Conservation (phyloP, 768 basidiomycete species). For the Coprinopsis strossmayeri region DNA sequence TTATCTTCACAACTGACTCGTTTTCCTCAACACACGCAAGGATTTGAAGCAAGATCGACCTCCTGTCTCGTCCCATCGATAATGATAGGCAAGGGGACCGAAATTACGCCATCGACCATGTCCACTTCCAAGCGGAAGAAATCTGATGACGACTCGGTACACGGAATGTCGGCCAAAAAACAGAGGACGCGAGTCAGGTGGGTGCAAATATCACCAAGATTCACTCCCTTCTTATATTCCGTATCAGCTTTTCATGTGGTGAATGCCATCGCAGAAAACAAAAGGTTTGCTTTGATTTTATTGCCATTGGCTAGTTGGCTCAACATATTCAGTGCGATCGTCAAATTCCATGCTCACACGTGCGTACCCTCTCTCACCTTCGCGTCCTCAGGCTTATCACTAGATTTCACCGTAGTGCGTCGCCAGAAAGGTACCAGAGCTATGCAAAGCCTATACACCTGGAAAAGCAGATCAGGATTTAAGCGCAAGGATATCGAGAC, state of each 20-base stretch:
- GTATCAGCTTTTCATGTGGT: conserved; percentile 69
- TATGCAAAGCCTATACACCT: conserved; percentile 85
- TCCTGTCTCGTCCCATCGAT: conserved; percentile 13
- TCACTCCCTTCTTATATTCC: conserved; percentile 10
- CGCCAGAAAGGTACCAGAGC: conserved; percentile 79
- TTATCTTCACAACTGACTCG: background rate
- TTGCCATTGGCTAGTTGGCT: background rate
- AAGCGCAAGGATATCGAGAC: conserved; percentile 60
- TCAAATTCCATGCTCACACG: conserved; percentile 81
- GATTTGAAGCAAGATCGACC: too few species aligned
- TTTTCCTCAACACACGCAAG: background rate
- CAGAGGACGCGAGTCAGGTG: conserved; percentile 74
- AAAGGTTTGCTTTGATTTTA: conserved; percentile 36
- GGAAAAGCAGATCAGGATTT: conserved; percentile 84
- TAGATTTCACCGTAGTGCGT: conserved; percentile 48
- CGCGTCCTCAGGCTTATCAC: conserved; percentile 8
- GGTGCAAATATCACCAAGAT: conserved; percentile 13
- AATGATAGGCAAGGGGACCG: conserved; percentile 34
- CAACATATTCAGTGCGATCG: conserved; percentile 61
- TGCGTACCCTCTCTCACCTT: conserved; percentile 24
- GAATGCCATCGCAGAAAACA: conserved; percentile 88
- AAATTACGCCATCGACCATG: conserved; percentile 20
- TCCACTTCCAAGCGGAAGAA: conserved; percentile 52
- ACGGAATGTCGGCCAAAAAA: conserved; percentile 49
- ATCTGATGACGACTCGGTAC: conserved; percentile 50